Percentiles rank a stretch among this genome's conserved stretches.
Conservation (phyloP, 495 filamentous ascomycete species). For the Massariosphaeria phaeospora region DNA sequence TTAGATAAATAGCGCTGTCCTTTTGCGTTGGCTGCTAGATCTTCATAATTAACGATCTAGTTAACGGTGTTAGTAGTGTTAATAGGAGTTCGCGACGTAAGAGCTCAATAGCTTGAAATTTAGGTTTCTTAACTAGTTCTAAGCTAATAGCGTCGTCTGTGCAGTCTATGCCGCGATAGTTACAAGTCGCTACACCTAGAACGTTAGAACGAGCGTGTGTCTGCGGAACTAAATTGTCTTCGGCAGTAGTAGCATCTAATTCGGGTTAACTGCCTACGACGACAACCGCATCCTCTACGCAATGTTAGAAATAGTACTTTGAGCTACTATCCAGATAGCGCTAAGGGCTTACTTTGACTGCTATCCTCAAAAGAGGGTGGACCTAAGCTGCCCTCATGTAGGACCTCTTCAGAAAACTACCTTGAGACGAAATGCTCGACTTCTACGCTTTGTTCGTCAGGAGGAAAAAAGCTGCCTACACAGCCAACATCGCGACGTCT, state of each 20-base stretch:
- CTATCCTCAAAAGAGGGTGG: conserved; percentile 4
- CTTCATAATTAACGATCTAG: not conserved
- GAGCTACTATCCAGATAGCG: not conserved
- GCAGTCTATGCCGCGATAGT: not conserved
- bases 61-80: not conserved
- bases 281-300: conserved; percentile 6
- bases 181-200: not conserved
- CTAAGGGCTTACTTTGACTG: conserved; percentile 2
- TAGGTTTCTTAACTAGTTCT: not conserved
- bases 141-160: not conserved
- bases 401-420: not conserved
- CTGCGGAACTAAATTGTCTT: conserved; percentile 1
- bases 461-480: not conserved
- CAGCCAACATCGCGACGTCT: not conserved
- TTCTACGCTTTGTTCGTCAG: not conserved
- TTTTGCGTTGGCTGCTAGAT: not conserved
- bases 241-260: not conserved
- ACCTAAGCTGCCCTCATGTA: not conserved
- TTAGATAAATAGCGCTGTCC: not conserved
- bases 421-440: not conserved
- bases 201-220: not conserved
- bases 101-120: not conserved
- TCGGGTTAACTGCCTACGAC: conserved; percentile 1
- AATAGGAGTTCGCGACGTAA: not conserved
- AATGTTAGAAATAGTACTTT: conserved; percentile 7